Base-by-base conservation (phyloP, 352 stramenopile species). In the Phytophthora uliginosa region DNA sequence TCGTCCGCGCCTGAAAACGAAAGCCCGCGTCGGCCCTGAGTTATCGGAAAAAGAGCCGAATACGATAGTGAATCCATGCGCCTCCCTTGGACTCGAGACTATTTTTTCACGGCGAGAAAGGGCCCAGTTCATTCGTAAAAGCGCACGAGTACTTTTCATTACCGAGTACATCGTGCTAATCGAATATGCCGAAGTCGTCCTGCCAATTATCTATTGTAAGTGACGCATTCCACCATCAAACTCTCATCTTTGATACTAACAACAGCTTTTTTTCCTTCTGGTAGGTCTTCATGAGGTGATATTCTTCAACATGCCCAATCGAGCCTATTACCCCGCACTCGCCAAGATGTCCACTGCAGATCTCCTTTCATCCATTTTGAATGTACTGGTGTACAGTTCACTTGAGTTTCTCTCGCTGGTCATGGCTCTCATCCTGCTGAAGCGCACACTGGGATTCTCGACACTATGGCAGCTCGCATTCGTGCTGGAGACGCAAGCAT, bases 101-200 rank as follows among this genome's bases (percentile, higher is more conserved):
- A 66, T 76, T 12, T 77, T 69, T 24, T 69, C 66, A 5, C 38
- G 15, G 5, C 22, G 64, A 13, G 69, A 80, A 51, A 60, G 69
- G 4, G 60, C 60, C 13, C 42, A 65, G 7, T 80, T 81, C 20
- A 72, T 84, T n/a, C 60, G 66, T 6, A 66, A 73, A 53, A 81
- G 68, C 13, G 59, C 77, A 4, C 69, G 65, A 12, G 72, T 83
- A 10, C 69, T 84, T 7, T 75, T 82, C 28, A 78, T 78, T n/a
- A 77, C 71, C 1, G 78, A 88, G 70, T 86, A 80, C 17, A 59
- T 85, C 42, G 54, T 84, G 20, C 63, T 86, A 31, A 62, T 78
- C 7, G 81, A 86, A 59, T 86, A 83, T 28, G 68, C 63, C 4
- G 76, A 84, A 58, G 71, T 83, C 5, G 63, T 80, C 3, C 52